phyloP scores from a whole-genome alignment of 108 stramenopile genomes.

The Mayamaea pseudoterrestris region DNA sequence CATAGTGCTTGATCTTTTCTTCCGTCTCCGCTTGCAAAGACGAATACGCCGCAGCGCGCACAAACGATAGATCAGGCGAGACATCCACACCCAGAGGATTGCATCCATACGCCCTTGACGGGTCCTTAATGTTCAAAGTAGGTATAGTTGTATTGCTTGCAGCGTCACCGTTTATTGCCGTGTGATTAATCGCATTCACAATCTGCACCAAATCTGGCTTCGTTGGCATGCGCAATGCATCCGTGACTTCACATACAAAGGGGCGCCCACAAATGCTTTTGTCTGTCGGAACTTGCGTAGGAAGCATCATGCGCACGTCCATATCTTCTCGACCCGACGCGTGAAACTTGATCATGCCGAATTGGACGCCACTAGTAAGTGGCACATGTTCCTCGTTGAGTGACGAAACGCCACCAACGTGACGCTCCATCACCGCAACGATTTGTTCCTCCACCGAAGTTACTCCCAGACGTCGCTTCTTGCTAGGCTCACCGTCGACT shows the following conservation, averaged over 20 bases:
- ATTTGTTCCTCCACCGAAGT: conserved; percentile 78
- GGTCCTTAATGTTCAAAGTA: no score
- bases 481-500: conserved; percentile 6
- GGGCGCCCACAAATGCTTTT: conserved; percentile 40
- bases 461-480: conserved; percentile 35
- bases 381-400: neutral
- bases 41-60: conserved; percentile 27
- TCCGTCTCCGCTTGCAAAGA: conserved; percentile 68
- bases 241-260: conserved; percentile 70
- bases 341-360: conserved; percentile 76
- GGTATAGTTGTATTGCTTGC: neutral
- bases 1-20: conserved; percentile 71
- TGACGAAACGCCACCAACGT: conserved; percentile 49
- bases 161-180: neutral
- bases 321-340: conserved; percentile 84
- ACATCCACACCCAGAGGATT: conserved; percentile 60
- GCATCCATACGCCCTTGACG: conserved; percentile 29
- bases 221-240: conserved; percentile 44
- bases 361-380: conserved; percentile 17
- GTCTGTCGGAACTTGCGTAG: conserved; percentile 16
- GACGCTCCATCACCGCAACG: conserved; percentile 21
- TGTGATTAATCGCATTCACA: conserved; percentile 34
- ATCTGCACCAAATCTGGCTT: conserved; percentile 16
- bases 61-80: conserved; percentile 24
- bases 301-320: conserved; percentile 80